A percentile compares a stretch with the other conserved stretches of the same genome.
These are phyloP conservation scores for Ophioceras dolichostomum DNA, from an alignment of 2,329 filamentous ascomycete species.

Conservation along the genomic window DNA sequence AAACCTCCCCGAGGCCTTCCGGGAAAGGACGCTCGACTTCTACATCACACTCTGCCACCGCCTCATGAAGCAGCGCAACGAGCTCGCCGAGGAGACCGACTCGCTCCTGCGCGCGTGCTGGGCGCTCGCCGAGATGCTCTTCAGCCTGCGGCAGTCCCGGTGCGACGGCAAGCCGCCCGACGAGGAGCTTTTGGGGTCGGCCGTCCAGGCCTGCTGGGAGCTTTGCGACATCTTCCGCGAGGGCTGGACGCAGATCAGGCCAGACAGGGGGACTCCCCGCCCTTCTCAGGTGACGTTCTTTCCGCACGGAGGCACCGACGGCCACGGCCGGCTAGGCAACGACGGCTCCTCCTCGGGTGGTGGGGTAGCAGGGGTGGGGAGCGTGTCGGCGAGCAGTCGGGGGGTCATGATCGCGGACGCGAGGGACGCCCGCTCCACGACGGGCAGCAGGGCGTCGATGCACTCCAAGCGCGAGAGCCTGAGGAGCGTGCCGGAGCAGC, in stretches of 20 bases:
- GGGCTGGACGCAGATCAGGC: conserved; percentile 80
- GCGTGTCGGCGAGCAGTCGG: background rate
- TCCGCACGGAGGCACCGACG: conserved; percentile 23
- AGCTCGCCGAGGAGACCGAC: conserved; percentile 70
- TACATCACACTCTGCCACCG: conserved; percentile 90
- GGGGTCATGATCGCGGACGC: conserved; percentile 14
- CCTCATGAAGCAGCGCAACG: conserved; percentile 85
- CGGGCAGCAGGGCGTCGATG: conserved; percentile 32
- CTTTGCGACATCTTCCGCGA: conserved; percentile 87
- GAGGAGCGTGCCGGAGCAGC: conserved; percentile 33
- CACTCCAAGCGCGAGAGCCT: conserved; percentile 41
- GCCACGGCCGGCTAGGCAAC: too few species aligned
- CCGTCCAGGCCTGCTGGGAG: conserved; percentile 90
- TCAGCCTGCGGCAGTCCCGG: conserved; percentile 74
- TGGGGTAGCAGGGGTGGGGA: background rate
- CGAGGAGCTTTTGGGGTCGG: conserved; percentile 74
- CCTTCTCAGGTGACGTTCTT: conserved; percentile 69
- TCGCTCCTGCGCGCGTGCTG: conserved; percentile 77
- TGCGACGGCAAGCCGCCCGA: conserved; percentile 62
- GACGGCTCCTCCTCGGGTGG: too few species aligned
- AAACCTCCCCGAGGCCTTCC: conserved; percentile 72
- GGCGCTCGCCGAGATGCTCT: conserved; percentile 85
- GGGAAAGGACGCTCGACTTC: conserved; percentile 83
- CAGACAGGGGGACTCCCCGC: conserved; percentile 74
- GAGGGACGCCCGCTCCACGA: conserved; percentile 19